Conservation (phyloP, 2,329 filamentous ascomycete genomes). For the Penicillium concentricum region DNA sequence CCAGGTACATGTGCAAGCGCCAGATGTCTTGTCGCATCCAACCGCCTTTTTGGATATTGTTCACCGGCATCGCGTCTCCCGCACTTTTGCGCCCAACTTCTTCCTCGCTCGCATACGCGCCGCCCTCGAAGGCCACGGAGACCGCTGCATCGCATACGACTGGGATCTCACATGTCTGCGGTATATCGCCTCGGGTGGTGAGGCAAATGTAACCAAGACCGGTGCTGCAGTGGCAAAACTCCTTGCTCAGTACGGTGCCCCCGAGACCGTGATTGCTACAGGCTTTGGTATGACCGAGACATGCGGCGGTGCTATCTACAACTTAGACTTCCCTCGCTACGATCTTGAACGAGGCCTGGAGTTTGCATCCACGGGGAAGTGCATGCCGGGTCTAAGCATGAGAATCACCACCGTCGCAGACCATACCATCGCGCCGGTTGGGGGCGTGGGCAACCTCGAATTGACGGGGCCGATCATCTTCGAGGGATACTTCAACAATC, state of each 20-base stretch:
- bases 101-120: constrained; percentile 21
- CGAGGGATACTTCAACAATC: constrained; percentile 34
- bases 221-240: constrained; percentile 38
- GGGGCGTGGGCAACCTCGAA: constrained; percentile 22
- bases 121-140: constrained; percentile 34
- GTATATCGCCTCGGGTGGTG: constrained; percentile 39
- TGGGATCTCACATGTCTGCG: constrained; percentile 23
- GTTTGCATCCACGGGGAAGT: constrained; percentile 37
- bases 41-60: constrained; percentile 44
- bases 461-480: constrained; percentile 27
- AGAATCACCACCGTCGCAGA: constrained; percentile 11
- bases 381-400: constrained; percentile 24
- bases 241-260: constrained; percentile 14
- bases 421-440: background rate
- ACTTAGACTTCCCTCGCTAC: constrained; percentile 40
- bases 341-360: constrained; percentile 35
- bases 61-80: constrained; percentile 33
- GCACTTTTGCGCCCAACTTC: constrained; percentile 32
- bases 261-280: constrained; percentile 41
- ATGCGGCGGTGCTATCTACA: constrained; percentile 52
- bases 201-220: constrained; percentile 32
- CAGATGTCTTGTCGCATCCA: constrained; percentile 33
- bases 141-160: constrained; percentile 47
- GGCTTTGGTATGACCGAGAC: constrained; percentile 48
- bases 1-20: constrained; percentile 22